phyloP scores from a whole-genome alignment of 1,284 basidiomycete genomes.

The Apiotrichum gamsii region DNA sequence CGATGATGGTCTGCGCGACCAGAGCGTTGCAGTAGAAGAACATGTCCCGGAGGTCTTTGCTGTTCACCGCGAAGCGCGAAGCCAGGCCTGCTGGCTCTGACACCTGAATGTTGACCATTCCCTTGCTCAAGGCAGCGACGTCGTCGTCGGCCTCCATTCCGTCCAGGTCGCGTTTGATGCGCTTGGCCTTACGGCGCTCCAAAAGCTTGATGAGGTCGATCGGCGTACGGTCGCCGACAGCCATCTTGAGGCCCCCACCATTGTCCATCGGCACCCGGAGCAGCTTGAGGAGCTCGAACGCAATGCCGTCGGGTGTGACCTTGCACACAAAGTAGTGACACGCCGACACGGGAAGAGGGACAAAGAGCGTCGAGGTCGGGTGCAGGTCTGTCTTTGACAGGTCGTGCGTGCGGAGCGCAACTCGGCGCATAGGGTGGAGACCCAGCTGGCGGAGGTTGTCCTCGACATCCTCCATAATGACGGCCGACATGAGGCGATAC shows the following conservation, averaged over 20 bases:
- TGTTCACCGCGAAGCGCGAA: constrained; percentile 30
- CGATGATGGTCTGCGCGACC: constrained; percentile 80
- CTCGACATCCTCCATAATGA: constrained; percentile 39
- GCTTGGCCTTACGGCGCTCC: constrained; percentile 18
- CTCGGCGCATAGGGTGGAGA: constrained; percentile 29
- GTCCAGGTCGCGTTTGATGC: constrained; percentile 6
- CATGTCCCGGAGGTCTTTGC: constrained; percentile 36
- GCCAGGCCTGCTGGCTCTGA: background rate
- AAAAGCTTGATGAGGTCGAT: constrained; percentile 26
- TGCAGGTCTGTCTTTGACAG: constrained; percentile 36
- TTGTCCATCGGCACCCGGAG: constrained; percentile 29
- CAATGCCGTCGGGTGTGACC: constrained; percentile 24
- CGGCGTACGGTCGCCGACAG: constrained; percentile 28
- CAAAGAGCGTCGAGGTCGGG: constrained; percentile 34
- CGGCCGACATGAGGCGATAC: constrained; percentile 31
- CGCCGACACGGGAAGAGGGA: constrained; percentile 32
- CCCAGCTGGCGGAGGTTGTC: constrained; percentile 37
- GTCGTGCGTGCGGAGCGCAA: constrained; percentile 35
- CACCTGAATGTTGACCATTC: background rate
- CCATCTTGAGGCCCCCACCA: constrained; percentile 29
- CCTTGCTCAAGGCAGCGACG: background rate
- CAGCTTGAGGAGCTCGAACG: constrained; percentile 38
- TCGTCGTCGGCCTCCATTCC: background rate
- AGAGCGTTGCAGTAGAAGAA: constrained; percentile 55
- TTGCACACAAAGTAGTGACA: constrained; percentile 38